phyloP scores from a whole-genome alignment of 768 basidiomycete genomes.

The Tephrocybe sp. region DNA sequence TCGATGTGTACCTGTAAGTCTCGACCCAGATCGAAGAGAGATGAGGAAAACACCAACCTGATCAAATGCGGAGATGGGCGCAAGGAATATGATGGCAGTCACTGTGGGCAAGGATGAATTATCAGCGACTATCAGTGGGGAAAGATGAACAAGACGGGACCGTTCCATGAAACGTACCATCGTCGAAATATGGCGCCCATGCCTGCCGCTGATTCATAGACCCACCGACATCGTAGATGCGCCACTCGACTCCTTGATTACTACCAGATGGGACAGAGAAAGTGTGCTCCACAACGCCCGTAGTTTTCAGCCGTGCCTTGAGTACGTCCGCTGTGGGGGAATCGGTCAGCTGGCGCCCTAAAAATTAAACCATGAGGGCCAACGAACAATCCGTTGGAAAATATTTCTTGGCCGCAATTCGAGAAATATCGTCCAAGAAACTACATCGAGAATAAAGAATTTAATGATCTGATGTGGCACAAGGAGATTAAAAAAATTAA shows the following conservation, averaged over 20 bases:
- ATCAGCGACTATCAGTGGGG: constrained; percentile 5
- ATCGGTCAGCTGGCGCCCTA: constrained; percentile 11
- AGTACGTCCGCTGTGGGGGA: constrained; percentile 62
- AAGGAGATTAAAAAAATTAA: constrained; percentile 16
- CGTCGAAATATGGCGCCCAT: constrained; percentile 88
- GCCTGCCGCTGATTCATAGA: constrained; percentile 78
- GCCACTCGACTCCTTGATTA: constrained; percentile 66
- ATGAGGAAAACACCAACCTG: constrained; percentile 39
- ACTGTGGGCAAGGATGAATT: constrained; percentile 40
- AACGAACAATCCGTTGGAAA: constrained; percentile 70
- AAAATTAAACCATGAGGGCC: constrained; percentile 14
- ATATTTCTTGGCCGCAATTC: constrained; percentile 79
- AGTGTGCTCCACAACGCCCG: constrained; percentile 76
- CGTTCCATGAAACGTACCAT: constrained; percentile 49
- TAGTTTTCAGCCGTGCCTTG: constrained; percentile 78
- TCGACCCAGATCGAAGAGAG: neutral
- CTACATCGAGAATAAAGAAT: constrained; percentile 34
- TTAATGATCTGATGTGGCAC: neutral
- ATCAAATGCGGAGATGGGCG: constrained; percentile 85
- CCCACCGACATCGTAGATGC: constrained; percentile 84
- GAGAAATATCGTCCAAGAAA: constrained; percentile 76
- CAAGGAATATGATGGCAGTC: constrained; percentile 85
- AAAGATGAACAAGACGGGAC: neutral
- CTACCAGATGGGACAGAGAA: constrained; percentile 63
- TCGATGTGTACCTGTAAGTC: constrained; percentile 13